A percentile compares a stretch with the other conserved stretches of the same genome.
Conservation (phyloP, 2,329 filamentous ascomycete genomes). For the Pseudonectria buxi region DNA sequence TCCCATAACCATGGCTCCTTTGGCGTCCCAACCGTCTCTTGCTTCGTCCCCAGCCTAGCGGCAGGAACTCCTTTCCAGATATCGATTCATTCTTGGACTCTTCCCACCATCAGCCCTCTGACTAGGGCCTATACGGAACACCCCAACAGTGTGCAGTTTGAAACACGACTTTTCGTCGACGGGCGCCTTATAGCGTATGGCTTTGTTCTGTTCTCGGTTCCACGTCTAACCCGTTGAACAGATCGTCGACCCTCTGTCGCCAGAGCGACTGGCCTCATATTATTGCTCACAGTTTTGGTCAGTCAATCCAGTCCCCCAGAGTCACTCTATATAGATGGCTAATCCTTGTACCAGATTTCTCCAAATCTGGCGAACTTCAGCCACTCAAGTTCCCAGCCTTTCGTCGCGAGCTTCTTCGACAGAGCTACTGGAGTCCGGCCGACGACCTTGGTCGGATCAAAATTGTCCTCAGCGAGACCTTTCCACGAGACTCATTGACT, state of each 20-base stretch:
- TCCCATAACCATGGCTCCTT: conserved; percentile 41
- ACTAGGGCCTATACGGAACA: conserved; percentile 50
- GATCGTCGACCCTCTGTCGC: conserved; percentile 48
- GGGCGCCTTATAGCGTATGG: conserved; percentile 54
- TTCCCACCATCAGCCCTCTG: conserved; percentile 51
- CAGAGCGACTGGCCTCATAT: conserved; percentile 44
- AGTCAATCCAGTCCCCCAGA: conserved; percentile 3
- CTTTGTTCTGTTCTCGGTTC: neutral
- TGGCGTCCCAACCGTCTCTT: conserved; percentile 60
- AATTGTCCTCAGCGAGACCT: conserved; percentile 67
- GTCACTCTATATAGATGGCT: neutral
- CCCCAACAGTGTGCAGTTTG: conserved; percentile 51
- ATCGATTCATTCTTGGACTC: conserved; percentile 69
- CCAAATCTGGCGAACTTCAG: conserved; percentile 51
- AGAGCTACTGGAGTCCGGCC: conserved; percentile 63
- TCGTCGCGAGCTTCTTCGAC: conserved; percentile 59
- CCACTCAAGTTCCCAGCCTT: conserved; percentile 68
- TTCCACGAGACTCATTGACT: conserved; percentile 46
- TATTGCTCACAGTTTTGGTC: conserved; percentile 40
- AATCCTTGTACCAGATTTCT: conserved; percentile 34
- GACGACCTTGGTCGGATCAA: conserved; percentile 71
- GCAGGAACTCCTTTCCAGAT: conserved; percentile 57
- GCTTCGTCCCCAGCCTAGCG: conserved; percentile 61
- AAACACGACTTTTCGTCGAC: conserved; percentile 63
- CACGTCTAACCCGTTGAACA: conserved; percentile 20